These are phyloP conservation scores for Paecilomyces formosus DNA, from an alignment of 2,329 filamentous ascomycete species.

Conservation along the genomic window DNA sequence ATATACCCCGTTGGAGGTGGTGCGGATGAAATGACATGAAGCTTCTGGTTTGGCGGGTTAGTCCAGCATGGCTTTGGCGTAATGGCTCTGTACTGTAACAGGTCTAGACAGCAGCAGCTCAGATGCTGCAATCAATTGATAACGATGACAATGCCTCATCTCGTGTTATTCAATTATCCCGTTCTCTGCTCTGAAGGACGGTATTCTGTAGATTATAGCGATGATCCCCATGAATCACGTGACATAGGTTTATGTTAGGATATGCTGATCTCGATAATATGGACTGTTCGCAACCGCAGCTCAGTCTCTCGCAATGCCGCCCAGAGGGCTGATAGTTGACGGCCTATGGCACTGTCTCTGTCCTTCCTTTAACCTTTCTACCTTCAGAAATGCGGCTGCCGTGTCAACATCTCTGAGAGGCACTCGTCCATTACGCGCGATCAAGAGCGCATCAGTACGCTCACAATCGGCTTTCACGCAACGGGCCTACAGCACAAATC, in stretches of 20 bases:
- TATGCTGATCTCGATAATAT: background rate
- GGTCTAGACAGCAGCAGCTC: background rate
- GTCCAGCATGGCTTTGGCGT: conserved; percentile 34
- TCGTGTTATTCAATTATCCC: background rate
- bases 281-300: background rate
- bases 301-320: conserved; percentile 22
- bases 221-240: conserved; percentile 1
- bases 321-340: conserved; percentile 23
- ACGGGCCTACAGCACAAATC: background rate
- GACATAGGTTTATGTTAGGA: background rate
- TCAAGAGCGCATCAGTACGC: background rate
- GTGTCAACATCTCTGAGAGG: conserved; percentile 6
- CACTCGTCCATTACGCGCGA: conserved; percentile 1
- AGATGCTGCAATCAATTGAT: background rate
- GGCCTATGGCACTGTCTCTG: conserved; percentile 36
- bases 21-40: conserved; percentile 17
- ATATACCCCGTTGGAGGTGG: conserved; percentile 28
- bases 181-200: background rate
- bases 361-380: conserved; percentile 23
- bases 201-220: background rate
- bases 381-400: conserved; percentile 10
- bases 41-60: conserved; percentile 20
- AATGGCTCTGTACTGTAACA: conserved; percentile 6
- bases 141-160: background rate
- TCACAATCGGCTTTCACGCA: background rate